Conservation (phyloP, 2,329 filamentous ascomycete species). For the Penicillium rolfsii region DNA sequence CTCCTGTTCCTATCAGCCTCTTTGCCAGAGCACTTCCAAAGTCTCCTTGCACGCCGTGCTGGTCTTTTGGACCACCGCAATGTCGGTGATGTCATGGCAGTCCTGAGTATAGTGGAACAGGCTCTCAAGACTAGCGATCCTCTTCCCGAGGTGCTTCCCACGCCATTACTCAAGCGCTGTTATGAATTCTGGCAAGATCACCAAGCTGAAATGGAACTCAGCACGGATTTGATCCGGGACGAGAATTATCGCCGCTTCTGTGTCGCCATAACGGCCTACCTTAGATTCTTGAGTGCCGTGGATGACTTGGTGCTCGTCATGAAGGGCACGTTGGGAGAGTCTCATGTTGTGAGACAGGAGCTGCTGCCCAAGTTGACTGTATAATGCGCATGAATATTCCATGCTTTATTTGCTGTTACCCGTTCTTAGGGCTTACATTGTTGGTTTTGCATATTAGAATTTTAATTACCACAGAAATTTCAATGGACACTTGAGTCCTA, state of each 20-base stretch:
- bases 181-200: conserved; percentile 32
- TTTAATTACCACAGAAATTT: neutral
- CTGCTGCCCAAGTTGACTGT: conserved; percentile 16
- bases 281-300: conserved; percentile 49
- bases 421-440: neutral
- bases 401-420: neutral
- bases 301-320: conserved; percentile 53
- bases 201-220: conserved; percentile 35
- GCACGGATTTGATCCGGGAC: conserved; percentile 41
- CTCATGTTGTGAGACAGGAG: conserved; percentile 36
- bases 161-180: conserved; percentile 49
- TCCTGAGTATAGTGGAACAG: conserved; percentile 53
- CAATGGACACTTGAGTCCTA: neutral
- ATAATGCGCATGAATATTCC: neutral
- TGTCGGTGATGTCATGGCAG: conserved; percentile 58
- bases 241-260: conserved; percentile 53
- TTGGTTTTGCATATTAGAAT: neutral
- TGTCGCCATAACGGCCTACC: conserved; percentile 50
- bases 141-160: conserved; percentile 53
- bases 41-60: conserved; percentile 41
- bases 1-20: conserved; percentile 41
- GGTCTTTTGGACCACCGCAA: conserved; percentile 50
- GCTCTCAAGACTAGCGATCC: conserved; percentile 54
- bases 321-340: conserved; percentile 51
- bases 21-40: conserved; percentile 46